These are phyloP conservation scores for Cytauxzoon felis DNA, from an alignment of 169 alveolate genomes.

Conservation along the genomic window DNA sequence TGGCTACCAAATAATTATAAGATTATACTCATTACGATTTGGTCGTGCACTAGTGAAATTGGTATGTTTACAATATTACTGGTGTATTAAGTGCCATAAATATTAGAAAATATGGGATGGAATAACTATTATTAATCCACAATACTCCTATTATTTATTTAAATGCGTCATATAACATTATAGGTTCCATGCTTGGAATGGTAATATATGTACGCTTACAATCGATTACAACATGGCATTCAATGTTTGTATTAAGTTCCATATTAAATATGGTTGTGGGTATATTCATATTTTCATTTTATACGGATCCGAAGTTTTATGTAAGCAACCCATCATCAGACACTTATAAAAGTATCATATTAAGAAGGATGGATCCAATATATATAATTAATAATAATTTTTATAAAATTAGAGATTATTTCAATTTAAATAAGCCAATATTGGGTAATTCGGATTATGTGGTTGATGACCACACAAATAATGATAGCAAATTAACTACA, in stretches of 20 bases:
- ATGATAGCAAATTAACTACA: no score
- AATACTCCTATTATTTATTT: background rate
- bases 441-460: no score
- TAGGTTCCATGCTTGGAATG: constrained; percentile 9
- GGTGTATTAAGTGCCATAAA: background rate
- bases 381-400: no score
- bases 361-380: no score
- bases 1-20: constrained; percentile 59
- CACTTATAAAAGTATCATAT: no score
- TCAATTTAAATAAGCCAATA: no score
- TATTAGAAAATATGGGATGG: background rate
- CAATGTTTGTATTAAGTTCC: constrained; percentile 40
- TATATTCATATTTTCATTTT: constrained; percentile 18
- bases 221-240: constrained; percentile 31
- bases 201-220: constrained; percentile 42
- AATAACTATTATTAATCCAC: background rate
- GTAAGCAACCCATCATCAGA: no score
- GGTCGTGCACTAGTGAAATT: constrained; percentile 44
- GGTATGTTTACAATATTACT: constrained; percentile 23
- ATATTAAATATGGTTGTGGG: constrained; percentile 18
- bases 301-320: constrained; percentile 19
- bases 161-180: background rate
- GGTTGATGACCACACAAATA: no score
- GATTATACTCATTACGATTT: constrained; percentile 24
- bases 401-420: no score